phyloP scores from a whole-genome alignment of 2,329 filamentous ascomycete genomes.

The Penicillium glabrum region DNA sequence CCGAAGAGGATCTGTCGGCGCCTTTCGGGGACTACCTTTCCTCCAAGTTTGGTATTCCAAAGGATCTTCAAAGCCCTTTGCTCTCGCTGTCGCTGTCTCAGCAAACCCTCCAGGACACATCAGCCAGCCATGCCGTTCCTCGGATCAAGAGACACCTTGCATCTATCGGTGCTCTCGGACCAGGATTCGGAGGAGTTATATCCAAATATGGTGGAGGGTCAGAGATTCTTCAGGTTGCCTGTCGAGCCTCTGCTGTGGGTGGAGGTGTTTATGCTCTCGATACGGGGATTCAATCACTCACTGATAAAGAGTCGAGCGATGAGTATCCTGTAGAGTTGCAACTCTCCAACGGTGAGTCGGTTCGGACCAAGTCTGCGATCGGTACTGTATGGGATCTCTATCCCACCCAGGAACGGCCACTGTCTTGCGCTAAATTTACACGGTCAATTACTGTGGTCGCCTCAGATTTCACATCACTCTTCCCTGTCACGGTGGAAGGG shows the following conservation, averaged over 20 bases:
- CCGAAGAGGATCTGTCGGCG: constrained; percentile 55
- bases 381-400: constrained; percentile 40
- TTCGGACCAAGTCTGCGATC: constrained; percentile 39
- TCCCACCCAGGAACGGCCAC: constrained; percentile 13
- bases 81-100: constrained; percentile 73
- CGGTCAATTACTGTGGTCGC: constrained; percentile 69
- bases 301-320: constrained; percentile 12
- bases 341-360: constrained; percentile 38
- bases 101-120: constrained; percentile 53
- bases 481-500: constrained; percentile 71
- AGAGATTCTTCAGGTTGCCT: constrained; percentile 88
- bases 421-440: constrained; percentile 46
- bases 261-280: constrained; percentile 87
- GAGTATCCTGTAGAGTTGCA: constrained; percentile 27
- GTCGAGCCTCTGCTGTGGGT: constrained; percentile 85
- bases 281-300: constrained; percentile 57
- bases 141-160: constrained; percentile 76
- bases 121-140: constrained; percentile 68
- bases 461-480: constrained; percentile 64
- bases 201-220: constrained; percentile 91
- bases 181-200: constrained; percentile 84
- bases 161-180: constrained; percentile 84
- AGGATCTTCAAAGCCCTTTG: constrained; percentile 64
- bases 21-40: constrained; percentile 48
- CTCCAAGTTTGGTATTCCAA: constrained; percentile 65